Evolutionary conservation across 441 rosid species (phyloP).

Genomic region (Populus hybrid): DNA sequence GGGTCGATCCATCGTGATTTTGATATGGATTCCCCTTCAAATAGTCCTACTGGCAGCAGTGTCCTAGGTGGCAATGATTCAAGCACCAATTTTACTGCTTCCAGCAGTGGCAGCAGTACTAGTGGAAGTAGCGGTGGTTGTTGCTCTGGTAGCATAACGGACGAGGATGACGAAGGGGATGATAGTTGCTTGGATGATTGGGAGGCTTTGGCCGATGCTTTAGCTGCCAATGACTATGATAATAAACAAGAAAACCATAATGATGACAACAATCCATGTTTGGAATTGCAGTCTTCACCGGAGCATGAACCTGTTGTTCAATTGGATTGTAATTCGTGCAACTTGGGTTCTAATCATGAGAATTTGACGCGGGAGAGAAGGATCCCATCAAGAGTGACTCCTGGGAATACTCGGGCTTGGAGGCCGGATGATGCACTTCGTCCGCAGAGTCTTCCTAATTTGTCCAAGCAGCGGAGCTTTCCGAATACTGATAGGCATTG

Average conservation of each 20-base stretch:
- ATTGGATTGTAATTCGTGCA: slow-evolving; percentile 20
- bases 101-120: slow-evolving; percentile 44
- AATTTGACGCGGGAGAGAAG: slow-evolving; percentile 31
- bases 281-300: slow-evolving; percentile 14
- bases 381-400: slow-evolving; percentile 26
- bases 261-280: slow-evolving; percentile 28
- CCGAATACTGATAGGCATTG: slow-evolving; percentile 35
- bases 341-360: slow-evolving; percentile 24
- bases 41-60: slow-evolving; percentile 49
- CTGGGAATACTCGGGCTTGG: slow-evolving; percentile 62
- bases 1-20: slow-evolving; percentile 48
- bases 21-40: slow-evolving; percentile 57
- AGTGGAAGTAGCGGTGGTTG: slow-evolving; percentile 60
- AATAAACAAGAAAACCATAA: slow-evolving; percentile 34
- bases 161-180: slow-evolving; percentile 58
- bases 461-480: slow-evolving; percentile 64
- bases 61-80: slow-evolving; percentile 43
- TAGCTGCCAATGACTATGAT: slow-evolving; percentile 58
- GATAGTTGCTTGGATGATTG: slow-evolving; percentile 86
- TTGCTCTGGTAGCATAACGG: slow-evolving; percentile 55
- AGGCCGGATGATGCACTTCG: slow-evolving; percentile 74
- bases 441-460: slow-evolving; percentile 78
- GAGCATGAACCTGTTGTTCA: slow-evolving; percentile 23
- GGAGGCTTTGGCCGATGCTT: slow-evolving; percentile 94
- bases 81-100: slow-evolving; percentile 42